Evolutionary conservation across 805 yeast species (phyloP).

Genomic region (Yarrowia alimentaria): DNA sequence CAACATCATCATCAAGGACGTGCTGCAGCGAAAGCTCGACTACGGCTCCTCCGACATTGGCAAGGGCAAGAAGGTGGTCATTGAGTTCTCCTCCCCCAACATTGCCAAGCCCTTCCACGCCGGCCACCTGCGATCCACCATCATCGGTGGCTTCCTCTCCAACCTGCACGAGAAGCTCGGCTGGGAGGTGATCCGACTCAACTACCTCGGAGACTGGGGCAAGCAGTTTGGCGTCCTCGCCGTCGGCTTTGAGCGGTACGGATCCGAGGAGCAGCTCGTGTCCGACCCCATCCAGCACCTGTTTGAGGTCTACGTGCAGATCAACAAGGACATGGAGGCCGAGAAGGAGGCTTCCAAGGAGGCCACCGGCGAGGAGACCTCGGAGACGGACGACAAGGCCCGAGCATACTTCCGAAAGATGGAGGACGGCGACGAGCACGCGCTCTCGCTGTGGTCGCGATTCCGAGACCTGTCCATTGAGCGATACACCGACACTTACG

Average conservation of each 20-base stretch:
- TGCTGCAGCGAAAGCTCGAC: constrained; percentile 54
- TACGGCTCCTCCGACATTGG: constrained; percentile 81
- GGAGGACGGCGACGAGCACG: constrained; percentile 90
- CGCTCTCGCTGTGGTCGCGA: constrained; percentile 74
- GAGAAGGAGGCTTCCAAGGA: constrained; percentile 56
- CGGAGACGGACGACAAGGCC: constrained; percentile 75
- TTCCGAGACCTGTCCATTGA: constrained; percentile 90
- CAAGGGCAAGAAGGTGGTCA: constrained; percentile 61
- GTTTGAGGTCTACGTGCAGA: constrained; percentile 86
- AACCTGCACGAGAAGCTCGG: constrained; percentile 88
- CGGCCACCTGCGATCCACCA: constrained; percentile 96
- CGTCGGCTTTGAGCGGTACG: constrained; percentile 84
- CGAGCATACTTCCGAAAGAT: constrained; percentile 81
- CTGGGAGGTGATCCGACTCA: constrained; percentile 88
- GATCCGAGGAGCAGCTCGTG: constrained; percentile 67
- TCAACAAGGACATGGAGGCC: constrained; percentile 71
- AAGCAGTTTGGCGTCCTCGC: constrained; percentile 97
- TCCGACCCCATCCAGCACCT: constrained; percentile 89
- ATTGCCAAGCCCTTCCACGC: constrained; percentile 99
- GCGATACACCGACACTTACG: constrained; percentile 82
- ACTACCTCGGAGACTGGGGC: constrained; percentile 99
- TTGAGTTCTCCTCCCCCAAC: constrained; percentile 96
- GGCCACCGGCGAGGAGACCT: constrained; percentile 50
- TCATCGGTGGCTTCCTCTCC: constrained; percentile 92
- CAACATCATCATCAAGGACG: constrained; percentile 66